phyloP scores from a whole-genome alignment of 805 yeast genomes.

The Teunomyces aglyptinius region DNA sequence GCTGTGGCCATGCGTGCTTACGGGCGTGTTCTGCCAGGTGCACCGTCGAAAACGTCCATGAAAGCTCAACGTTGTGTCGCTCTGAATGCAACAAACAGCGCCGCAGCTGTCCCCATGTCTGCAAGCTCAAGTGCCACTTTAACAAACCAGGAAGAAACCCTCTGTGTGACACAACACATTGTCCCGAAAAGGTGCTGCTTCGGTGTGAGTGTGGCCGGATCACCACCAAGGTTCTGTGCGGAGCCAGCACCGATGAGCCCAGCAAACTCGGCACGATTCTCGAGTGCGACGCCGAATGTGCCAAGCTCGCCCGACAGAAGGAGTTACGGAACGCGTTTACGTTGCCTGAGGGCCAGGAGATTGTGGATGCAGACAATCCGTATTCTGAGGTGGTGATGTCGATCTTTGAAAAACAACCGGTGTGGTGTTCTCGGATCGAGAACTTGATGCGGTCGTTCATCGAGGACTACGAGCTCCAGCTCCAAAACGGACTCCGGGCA shows the following conservation, averaged over 20 bases:
- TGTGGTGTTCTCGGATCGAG: conserved; percentile 72
- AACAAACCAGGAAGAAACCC: conserved; percentile 32
- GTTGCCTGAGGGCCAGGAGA: conserved; percentile 11
- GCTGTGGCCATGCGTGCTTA: conserved; percentile 49
- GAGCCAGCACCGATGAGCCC: conserved; percentile 38
- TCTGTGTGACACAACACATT: conserved; percentile 51
- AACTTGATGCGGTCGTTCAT: conserved; percentile 49
- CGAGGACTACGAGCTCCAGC: conserved; percentile 24
- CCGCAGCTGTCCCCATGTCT: conserved; percentile 64
- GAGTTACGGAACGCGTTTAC: conserved; percentile 63
- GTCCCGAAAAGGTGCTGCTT: conserved; percentile 50
- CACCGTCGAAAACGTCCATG: conserved; percentile 57
- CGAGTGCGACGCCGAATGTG: conserved; percentile 73
- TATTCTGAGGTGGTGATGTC: conserved; percentile 48
- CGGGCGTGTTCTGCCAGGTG: conserved; percentile 61
- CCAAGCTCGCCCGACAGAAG: conserved; percentile 54
- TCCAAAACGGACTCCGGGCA: conserved; percentile 14
- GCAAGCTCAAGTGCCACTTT: conserved; percentile 63
- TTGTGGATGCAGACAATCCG: conserved; percentile 21
- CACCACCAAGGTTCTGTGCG: conserved; percentile 51
- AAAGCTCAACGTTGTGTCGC: conserved; percentile 47
- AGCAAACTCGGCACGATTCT: conserved; percentile 39
- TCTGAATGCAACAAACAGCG: conserved; percentile 55
- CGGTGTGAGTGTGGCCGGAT: conserved; percentile 67
- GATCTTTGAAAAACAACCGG: conserved; percentile 52